Evolutionary conservation across 2,329 filamentous ascomycete species (phyloP), one percentile per base, ranked within the genome.

Genomic region (Scedosporium minutisporum): DNA sequence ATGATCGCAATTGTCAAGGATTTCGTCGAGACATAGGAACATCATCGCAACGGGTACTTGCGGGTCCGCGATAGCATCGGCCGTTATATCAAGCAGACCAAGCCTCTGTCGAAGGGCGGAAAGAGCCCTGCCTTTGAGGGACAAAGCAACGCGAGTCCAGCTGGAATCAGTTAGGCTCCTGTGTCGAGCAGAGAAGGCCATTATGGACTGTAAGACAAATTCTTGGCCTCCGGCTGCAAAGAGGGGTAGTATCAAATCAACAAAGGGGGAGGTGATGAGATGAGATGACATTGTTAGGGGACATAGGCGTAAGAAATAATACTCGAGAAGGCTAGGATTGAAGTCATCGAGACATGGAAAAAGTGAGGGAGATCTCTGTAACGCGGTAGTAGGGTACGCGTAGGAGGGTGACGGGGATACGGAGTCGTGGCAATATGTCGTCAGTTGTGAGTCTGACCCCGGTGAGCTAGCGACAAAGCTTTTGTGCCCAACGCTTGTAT

Each of bases 171-270:
- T 38, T 12, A 63, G 33, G 58, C 62, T 63, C 21, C 62, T 29
- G 58, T 63, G 62, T 3, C 62, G 62, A 25, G 62, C 62, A 4
- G 62, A 57, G 41, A 63, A 63, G 38, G 62, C 62, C 62, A 63
- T 61, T 12, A 59, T 53, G 4, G 62, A 46, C 33, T 60, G 58
- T 10, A 59, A 25, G 6, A 44, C 58, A 25, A 63, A 44, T 16
- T 33, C 46, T 44, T 63, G 62, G 1, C 57, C 46, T 10, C 62
- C 62, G 4, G 29, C 25, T 23, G 42, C 38, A 29, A 63, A 44
- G 23, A 63, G 62, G 4, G 62, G 62, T 21, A 63, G 18, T 25
- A 63, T 60, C 18, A 63, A 18, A 21, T 63, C 58, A 6, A 38
- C 21, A 42, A 63, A 63, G 9, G 62, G 62, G 38, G 62, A 63